Evolutionary conservation across 2,329 filamentous ascomycete genomes (phyloP).

Genomic region (Cladophialophora exuberans): DNA sequence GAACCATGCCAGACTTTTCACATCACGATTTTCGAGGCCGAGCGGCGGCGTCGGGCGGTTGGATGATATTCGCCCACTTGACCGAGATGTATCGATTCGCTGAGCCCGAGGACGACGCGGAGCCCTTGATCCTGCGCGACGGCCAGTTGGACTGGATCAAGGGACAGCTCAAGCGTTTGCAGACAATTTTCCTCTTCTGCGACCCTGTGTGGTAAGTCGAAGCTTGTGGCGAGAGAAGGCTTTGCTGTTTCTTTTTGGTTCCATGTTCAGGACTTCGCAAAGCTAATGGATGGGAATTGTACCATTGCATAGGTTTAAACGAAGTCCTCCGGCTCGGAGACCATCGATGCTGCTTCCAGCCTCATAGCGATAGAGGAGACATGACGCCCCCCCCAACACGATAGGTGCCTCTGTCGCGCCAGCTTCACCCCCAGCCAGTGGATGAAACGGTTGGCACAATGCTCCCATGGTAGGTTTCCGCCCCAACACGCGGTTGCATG

Average conservation of each 20-base stretch:
- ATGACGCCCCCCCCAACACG: no score
- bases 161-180: constrained; percentile 31
- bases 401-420: no score
- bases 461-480: no score
- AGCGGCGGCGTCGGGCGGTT: constrained; percentile 31
- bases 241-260: not conserved
- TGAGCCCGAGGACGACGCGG: constrained; percentile 30
- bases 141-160: constrained; percentile 34
- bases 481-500: no score
- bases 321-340: not conserved
- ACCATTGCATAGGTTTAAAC: not conserved
- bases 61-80: constrained; percentile 30
- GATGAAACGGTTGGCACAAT: no score
- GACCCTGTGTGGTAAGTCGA: constrained; percentile 25
- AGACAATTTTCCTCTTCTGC: constrained; percentile 26
- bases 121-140: constrained; percentile 26
- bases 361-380: no score
- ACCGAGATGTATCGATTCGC: constrained; percentile 29
- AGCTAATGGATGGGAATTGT: no score
- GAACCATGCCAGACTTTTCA: constrained; percentile 13
- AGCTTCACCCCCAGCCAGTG: no score
- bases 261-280: no score
- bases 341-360: not conserved
- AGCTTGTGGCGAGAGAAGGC: not conserved
- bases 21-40: constrained; percentile 8